Evolutionary conservation across 176 grass and related monocot genomes (phyloP).

Genomic region (Melocanna baccifera): DNA sequence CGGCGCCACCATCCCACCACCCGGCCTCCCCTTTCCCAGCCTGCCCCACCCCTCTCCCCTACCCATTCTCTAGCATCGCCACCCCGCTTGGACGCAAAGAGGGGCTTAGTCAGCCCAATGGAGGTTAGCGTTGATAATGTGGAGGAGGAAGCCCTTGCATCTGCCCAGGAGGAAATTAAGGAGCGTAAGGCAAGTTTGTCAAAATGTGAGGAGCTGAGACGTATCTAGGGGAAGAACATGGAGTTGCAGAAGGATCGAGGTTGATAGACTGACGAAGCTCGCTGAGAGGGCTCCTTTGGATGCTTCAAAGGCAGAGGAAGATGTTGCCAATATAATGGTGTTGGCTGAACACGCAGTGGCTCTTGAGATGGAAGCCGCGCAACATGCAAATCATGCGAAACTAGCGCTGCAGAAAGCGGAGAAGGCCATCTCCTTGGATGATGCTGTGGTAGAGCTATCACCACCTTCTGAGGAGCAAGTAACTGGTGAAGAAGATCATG

Average conservation of each 20-base stretch:
- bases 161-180: conserved; percentile 57
- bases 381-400: conserved; percentile 69
- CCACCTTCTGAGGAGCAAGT: conserved; percentile 50
- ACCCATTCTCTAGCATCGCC: too few relatives aligned
- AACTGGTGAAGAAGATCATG: conserved; percentile 18
- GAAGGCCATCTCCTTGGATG: conserved; percentile 50
- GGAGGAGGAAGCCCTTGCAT: conserved; percentile 59
- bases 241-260: conserved; percentile 77
- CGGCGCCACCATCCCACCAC: too few relatives aligned
- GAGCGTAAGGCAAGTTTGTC: conserved; percentile 43
- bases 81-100: conserved; percentile 51
- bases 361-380: conserved; percentile 72
- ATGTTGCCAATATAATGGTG: conserved; percentile 89
- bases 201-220: conserved; percentile 50
- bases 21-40: too few relatives aligned
- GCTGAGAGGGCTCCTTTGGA: conserved; percentile 73
- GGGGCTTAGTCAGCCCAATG: conserved; percentile 27
- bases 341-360: conserved; percentile 90
- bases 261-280: conserved; percentile 74
- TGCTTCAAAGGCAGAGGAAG: conserved; percentile 80
- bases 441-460: conserved; percentile 42
- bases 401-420: conserved; percentile 59
- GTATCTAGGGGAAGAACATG: conserved; percentile 49
- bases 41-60: too few relatives aligned
- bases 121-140: conserved; percentile 44